phyloP scores from a whole-genome alignment of 1,284 basidiomycete genomes.

The Boletus coffeatus region DNA sequence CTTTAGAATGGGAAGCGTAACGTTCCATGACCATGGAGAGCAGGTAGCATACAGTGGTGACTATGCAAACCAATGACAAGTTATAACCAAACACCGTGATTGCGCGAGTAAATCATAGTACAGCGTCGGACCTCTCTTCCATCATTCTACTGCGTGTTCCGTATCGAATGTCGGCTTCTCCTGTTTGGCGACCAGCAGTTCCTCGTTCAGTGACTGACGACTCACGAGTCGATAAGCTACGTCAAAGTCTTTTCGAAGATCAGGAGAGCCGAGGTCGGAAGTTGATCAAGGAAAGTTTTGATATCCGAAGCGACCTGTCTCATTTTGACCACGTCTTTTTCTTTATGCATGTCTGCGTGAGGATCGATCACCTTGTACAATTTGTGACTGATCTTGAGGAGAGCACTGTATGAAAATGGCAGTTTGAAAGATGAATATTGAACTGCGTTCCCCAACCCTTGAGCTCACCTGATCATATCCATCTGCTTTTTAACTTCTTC shows the following conservation, averaged over 20 bases:
- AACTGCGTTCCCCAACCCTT: background rate
- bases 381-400: conserved; percentile 17
- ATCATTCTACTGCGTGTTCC: conserved; percentile 31
- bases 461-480: conserved; percentile 27
- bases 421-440: background rate
- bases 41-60: background rate
- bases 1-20: background rate
- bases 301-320: conserved; percentile 22
- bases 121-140: background rate
- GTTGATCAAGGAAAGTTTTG: conserved; percentile 20
- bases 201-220: conserved; percentile 19
- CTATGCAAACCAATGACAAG: too few relatives aligned
- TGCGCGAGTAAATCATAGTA: background rate
- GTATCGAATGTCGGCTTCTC: conserved; percentile 22
- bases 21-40: background rate
- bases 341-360: conserved; percentile 22
- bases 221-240: conserved; percentile 33
- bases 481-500: conserved; percentile 32
- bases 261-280: conserved; percentile 13
- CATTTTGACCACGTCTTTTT: conserved; percentile 16
- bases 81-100: background rate
- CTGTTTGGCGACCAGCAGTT: conserved; percentile 3
- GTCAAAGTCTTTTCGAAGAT: conserved; percentile 28
- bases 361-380: conserved; percentile 29
- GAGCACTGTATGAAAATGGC: conserved; percentile 10